Conservation (phyloP, 768 basidiomycete genomes). For the Stropharia rugosoannulata region DNA sequence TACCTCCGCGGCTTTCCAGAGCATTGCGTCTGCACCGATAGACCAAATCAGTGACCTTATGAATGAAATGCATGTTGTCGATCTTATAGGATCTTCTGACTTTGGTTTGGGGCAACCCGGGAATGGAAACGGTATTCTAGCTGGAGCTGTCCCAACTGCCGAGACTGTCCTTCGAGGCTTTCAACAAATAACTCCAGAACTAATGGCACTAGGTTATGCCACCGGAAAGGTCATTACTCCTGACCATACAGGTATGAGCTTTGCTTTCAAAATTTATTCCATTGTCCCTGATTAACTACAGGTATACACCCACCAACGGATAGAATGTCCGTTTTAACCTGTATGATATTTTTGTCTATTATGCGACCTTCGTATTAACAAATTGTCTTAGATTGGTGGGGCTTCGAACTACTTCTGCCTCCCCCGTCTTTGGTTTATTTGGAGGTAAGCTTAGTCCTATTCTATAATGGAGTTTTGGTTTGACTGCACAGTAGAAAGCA, state of each 20-base stretch:
- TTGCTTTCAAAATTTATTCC: neutral
- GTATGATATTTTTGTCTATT: constrained; percentile 39
- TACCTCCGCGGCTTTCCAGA: constrained; percentile 24
- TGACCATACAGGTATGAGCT: constrained; percentile 55
- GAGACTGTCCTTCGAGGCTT: constrained; percentile 70
- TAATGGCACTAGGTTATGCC: constrained; percentile 78
- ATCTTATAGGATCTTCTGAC: constrained; percentile 58
- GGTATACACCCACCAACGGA: constrained; percentile 71
- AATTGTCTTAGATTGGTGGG: constrained; percentile 79
- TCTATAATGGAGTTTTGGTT: neutral
- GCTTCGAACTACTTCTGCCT: constrained; percentile 76
- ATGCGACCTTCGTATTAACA: constrained; percentile 1
- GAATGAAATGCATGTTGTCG: constrained; percentile 59
- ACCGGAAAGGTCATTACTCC: constrained; percentile 64
- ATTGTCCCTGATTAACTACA: constrained; percentile 25
- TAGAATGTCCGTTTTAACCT: constrained; percentile 76
- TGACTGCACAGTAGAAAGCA: constrained; percentile 38
- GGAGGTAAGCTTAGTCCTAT: constrained; percentile 35
- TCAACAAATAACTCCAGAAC: constrained; percentile 69
- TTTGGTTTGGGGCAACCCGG: constrained; percentile 76
- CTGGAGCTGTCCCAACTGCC: constrained; percentile 76
- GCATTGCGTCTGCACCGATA: constrained; percentile 48
- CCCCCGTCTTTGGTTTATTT: constrained; percentile 65
- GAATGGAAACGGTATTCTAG: constrained; percentile 62
- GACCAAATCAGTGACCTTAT: constrained; percentile 50